Base-by-base conservation (phyloP, 2,329 filamentous ascomycete species). In the Fusarium sp. region DNA sequence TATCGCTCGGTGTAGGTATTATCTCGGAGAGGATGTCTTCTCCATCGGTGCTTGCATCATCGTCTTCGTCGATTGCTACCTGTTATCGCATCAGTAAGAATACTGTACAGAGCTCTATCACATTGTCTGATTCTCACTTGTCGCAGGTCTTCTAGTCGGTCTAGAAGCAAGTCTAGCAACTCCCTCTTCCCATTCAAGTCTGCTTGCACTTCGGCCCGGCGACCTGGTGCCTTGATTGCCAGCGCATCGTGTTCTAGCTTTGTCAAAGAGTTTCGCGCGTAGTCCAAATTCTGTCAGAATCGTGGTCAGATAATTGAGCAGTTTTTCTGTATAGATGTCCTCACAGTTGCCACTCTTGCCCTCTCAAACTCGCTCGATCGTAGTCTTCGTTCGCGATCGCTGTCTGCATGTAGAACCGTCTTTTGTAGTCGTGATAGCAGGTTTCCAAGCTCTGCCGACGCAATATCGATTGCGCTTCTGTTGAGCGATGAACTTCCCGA, bases 161-260 rank as follows among this genome's bases (percentile, higher is more conserved):
- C 86, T 39, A 85, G 79, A 38, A 94, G 75, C 50, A 84, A 80
- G 68, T 91, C 89, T 47, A 93, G 80, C 6, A 86, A 73, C 32
- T 90, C 87, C 54, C 88, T 83, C 70, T 91, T 90, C 39, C 78
- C 77, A 58, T 85, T 82, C 29, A 94, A 79, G 60, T 90, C 87
- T 22, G 79, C 76, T 74, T 92, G 89, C 15, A 83, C 73, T 55
- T 88, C 84, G 61, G 86, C 80, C 67, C 86, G 85, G 56, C 84
- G 85, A 6, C 81, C 74, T 53, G 83, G 83, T 29, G 83, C 78
- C 72, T 88, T 88, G 61, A 88, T 77, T n/a, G 76, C 79, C 12
- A 85, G 76, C 6, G 86, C 83, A 67, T 90, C 86, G 68, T 91
- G 89, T 73, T 93, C 91, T 38, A 92, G 83, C 57, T 83, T 87